phyloP scores from a whole-genome alignment of 257 asterid genomes.

The Solanum verrucosum region DNA sequence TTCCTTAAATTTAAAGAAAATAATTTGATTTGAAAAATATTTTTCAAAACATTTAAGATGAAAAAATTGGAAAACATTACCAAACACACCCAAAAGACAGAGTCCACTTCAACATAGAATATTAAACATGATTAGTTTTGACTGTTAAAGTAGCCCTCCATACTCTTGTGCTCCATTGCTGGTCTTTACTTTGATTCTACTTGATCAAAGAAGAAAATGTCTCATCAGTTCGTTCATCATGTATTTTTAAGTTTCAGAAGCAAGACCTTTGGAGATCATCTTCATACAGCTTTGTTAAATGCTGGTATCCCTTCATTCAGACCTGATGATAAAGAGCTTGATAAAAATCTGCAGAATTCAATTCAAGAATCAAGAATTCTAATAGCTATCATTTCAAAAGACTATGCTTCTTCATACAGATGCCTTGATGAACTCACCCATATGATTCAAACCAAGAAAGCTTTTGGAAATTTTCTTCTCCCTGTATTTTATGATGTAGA shows the following conservation, averaged over 20 bases:
- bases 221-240: neutral
- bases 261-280: neutral
- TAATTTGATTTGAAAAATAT: too few species aligned
- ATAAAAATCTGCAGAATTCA: neutral
- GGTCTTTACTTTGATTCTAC: neutral
- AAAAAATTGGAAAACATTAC: too few species aligned
- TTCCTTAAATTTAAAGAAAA: too few species aligned
- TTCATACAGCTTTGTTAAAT: neutral
- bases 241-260: constrained; percentile 3
- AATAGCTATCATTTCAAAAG: neutral
- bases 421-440: constrained; percentile 1
- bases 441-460: neutral
- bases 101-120: neutral
- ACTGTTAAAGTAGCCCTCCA: neutral
- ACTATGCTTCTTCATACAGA: constrained; percentile 1
- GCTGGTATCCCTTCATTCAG: neutral
- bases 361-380: neutral
- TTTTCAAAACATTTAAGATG: too few species aligned
- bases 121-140: neutral
- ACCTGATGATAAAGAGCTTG: neutral
- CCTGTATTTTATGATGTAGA: constrained; percentile 10
- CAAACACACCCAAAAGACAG: too few species aligned
- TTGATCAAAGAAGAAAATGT: neutral
- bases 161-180: neutral
- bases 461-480: neutral